Base-by-base conservation (phyloP, 2,329 filamentous ascomycete species). In the Diaporthe helianthi region DNA sequence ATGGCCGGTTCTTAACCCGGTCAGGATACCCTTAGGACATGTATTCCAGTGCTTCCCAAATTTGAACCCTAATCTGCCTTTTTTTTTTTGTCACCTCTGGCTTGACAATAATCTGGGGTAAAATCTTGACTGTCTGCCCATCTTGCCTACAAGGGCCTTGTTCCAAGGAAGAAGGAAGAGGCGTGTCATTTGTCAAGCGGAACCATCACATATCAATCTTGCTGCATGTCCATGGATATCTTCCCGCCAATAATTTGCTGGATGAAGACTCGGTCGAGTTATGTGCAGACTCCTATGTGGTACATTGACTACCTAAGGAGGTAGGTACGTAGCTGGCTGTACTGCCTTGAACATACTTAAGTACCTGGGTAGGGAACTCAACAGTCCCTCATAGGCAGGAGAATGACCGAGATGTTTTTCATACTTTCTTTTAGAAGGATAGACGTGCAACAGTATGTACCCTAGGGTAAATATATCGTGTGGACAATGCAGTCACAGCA, bases 131-230 rank as follows among this genome's bases (percentile, higher is more conserved):
- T 9, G n/a, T 3, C 22, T 26, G 38, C 26, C 10, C 8, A 38
- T 51, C 65, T 67, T 49, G 22, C 52, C 52, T 46, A 67, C 41
- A 67, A 67, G 44, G 65, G 31, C 52, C 52, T 67, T 67, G 65
- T 67, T 38, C 52, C 26, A 24, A 33, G 52, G 65, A 15, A 47
- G 26, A 15, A 26, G 29, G n/a, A 22, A 19, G 6, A 41, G 33
- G 6, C 12, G 31, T 38, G 19, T 58, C 12, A 67, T 26, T 29
- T 67, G 5, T 67, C 65, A 67, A 15, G 12, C 12, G 46, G 7
- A 7, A 8, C 0, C 29, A n/a, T 67, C 65, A 67, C 22, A 67
- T 67, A 26, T 67, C 52, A 41, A 7, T 26, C 58, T 38, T 31
- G 31, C n/a, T 17, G 29, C 26, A 31, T 46, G 22, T 15, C 13